These are phyloP conservation scores for Entomortierella beljakovae DNA, from an alignment of 192 early-diverging fungal genomes.

Conservation along the genomic window DNA sequence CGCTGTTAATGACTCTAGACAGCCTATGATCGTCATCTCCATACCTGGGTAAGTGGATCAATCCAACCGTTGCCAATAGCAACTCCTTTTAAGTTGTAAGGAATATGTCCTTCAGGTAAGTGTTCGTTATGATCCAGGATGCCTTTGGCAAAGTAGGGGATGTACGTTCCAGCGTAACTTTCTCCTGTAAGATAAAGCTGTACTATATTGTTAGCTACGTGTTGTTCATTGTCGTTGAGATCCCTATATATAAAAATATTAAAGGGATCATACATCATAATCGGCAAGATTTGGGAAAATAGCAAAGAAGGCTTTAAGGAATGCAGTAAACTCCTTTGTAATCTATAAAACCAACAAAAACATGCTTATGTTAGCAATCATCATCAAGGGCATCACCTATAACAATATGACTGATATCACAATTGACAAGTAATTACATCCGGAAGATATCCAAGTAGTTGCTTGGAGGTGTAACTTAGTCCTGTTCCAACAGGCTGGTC, in stretches of 20 bases:
- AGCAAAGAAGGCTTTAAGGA: slow-evolving; percentile 61
- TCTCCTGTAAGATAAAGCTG: slow-evolving; percentile 74
- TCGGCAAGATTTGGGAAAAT: slow-evolving; percentile 61
- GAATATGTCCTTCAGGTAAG: slow-evolving; percentile 5
- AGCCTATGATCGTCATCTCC: background rate
- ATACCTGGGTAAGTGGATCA: slow-evolving; percentile 68
- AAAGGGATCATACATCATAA: slow-evolving; percentile 52
- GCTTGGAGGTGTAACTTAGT: slow-evolving; percentile 62
- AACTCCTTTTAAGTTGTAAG: slow-evolving; percentile 65
- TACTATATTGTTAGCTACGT: background rate
- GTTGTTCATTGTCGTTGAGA: background rate
- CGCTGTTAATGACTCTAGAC: too few species aligned
- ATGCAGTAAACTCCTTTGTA: slow-evolving; percentile 55
- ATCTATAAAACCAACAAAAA: slow-evolving; percentile 53
- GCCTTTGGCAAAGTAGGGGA: slow-evolving; percentile 64
- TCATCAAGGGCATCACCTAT: background rate
- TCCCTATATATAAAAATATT: background rate
- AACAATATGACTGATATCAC: background rate
- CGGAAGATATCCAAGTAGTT: slow-evolving; percentile 49
- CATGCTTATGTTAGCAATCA: too few species aligned
- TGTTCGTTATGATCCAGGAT: slow-evolving; percentile 52
- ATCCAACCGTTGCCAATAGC: slow-evolving; percentile 78
- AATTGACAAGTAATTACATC: slow-evolving; percentile 53
- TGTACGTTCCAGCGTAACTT: slow-evolving; percentile 73
- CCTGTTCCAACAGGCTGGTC: slow-evolving; percentile 76